Conservation (phyloP, 345 rosid genomes). For the Camelina neglecta region DNA sequence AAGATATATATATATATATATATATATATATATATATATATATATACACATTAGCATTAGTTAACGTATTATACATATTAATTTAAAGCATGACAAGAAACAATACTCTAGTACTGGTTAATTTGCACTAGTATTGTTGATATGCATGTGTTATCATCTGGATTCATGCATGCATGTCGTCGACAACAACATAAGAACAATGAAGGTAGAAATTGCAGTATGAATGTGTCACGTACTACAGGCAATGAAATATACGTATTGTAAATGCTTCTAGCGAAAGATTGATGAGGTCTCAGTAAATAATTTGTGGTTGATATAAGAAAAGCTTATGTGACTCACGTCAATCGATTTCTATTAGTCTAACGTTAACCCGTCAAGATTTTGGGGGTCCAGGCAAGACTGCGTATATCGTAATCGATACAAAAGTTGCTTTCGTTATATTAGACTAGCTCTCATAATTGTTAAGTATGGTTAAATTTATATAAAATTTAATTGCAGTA, state of each 20-base stretch:
- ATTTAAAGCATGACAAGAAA: background rate
- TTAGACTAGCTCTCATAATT: background rate
- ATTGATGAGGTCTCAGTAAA: background rate
- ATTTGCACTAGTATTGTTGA: background rate
- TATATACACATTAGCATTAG: no score
- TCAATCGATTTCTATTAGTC: background rate
- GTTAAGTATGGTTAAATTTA: background rate
- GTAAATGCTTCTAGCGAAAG: background rate
- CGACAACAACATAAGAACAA: background rate
- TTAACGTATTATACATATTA: background rate
- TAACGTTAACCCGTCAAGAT: background rate
- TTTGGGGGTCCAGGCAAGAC: background rate
- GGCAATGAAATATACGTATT: background rate
- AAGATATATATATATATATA: no score
- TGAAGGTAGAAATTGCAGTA: background rate
- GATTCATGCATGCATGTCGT: background rate
- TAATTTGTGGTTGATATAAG: background rate
- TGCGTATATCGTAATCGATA: background rate
- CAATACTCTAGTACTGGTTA: background rate
- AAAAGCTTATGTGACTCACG: background rate
- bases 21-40: background rate
- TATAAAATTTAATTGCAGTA: constrained; percentile 50
- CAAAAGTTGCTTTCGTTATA: constrained; percentile 8
- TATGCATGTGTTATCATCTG: background rate
- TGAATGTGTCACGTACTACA: no score